Evolutionary conservation across 2,329 filamentous ascomycete genomes (phyloP), one percentile per base, ranked within the genome.

Genomic region (Domatiomyces catenatus): DNA sequence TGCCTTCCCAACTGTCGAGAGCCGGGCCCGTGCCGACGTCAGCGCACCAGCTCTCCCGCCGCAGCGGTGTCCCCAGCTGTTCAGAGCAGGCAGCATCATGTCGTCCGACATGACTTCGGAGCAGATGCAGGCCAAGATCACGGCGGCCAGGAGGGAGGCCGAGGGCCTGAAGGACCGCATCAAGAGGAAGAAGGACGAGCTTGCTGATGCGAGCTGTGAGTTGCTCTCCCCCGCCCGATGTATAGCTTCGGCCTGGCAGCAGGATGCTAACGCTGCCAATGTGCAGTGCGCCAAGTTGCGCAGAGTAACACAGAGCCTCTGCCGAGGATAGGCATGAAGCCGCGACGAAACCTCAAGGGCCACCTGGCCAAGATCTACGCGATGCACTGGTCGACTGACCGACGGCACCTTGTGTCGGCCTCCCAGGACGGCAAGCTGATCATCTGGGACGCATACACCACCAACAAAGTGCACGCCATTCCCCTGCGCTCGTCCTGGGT

Each of bases 361-460:
- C 92, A 98, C 76, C 74, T 98, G 60, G 92, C 92, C 63, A 98
- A 98, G 75, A 98, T 98, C 64, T 98, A 98, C 70, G 92, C 92
- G 63, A 98, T 98, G 92, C 92, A 98, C 75, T 98, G 92, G 92
- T 96, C 92, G 32, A 98, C 92, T 58, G 92, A 98, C 71, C 82
- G 92, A 65, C 83, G 92, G 69, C 92, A 96, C 71, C 80, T 96
- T 54, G 92, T 98, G 48, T 96, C 92, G 10, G 92, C 92, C 57
- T 98, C 92, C 61, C 92, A 98, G 71, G 92, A 98, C 64, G 92
- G 92, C 68, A 98, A 98, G 75, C 81, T 98, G 60, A 98, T 98
- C 70, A 96, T 98, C 66, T 98, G 92, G 92, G 92, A 98, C 69
- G 92, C 92, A 53, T 98, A 98, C 74, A 96, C 90, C 58, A 96